These are phyloP conservation scores for Rosa multiflora DNA, from an alignment of 306 rosid species.

Conservation along the genomic window DNA sequence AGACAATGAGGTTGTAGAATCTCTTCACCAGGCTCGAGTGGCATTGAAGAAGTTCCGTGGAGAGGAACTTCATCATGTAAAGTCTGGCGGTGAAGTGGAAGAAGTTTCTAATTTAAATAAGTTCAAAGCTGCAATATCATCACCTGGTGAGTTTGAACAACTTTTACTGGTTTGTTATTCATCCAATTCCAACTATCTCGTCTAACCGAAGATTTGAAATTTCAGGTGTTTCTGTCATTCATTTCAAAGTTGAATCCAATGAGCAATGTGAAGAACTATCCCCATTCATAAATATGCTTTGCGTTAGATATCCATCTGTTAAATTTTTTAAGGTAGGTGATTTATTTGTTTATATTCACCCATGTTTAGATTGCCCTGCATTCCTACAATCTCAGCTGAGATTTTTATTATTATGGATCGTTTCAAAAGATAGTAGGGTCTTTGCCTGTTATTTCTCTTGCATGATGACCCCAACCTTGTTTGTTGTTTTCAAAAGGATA, in stretches of 20 bases:
- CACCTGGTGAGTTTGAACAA: slow-evolving; percentile 54
- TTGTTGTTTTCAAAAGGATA: neutral
- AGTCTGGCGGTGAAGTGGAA: slow-evolving; percentile 78
- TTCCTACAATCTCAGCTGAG: neutral
- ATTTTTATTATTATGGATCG: neutral
- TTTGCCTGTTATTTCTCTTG: neutral
- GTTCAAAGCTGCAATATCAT: slow-evolving; percentile 58
- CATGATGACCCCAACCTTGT: neutral
- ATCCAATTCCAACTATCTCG: slow-evolving; percentile 19
- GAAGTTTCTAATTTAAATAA: slow-evolving; percentile 62
- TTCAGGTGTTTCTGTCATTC: slow-evolving; percentile 73
- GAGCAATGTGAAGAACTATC: slow-evolving; percentile 75
- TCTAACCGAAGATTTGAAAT: slow-evolving; percentile 28
- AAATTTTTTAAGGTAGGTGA: slow-evolving; percentile 66
- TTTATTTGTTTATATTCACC: neutral
- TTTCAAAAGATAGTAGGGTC: neutral
- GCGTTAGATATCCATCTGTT: slow-evolving; percentile 74
- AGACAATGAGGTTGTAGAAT: slow-evolving; percentile 69
- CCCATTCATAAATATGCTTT: slow-evolving; percentile 72
- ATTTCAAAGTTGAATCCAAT: slow-evolving; percentile 68
- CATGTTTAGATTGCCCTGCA: neutral
- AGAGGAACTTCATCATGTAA: slow-evolving; percentile 34
- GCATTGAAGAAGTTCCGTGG: slow-evolving; percentile 56
- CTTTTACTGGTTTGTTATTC: neutral
- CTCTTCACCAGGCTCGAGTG: slow-evolving; percentile 61